phyloP scores from a whole-genome alignment of 345 rosid species.

The Eucalyptus sp. region DNA sequence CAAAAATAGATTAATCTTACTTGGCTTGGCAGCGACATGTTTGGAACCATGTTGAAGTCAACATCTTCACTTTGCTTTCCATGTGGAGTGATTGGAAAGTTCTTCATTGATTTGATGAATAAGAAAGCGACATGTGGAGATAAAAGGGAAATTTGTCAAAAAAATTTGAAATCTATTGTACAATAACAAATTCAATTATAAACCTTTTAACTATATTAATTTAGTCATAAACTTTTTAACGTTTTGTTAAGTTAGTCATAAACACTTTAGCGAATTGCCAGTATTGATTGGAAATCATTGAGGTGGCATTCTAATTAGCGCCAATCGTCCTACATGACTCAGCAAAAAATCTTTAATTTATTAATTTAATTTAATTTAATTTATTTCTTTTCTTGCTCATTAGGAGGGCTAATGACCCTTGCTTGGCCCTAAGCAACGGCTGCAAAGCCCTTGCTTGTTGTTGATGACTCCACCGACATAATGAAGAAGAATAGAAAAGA shows the following conservation, averaged over 20 bases:
- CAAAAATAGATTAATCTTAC: background rate
- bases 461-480: rapidly evolving
- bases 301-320: rapidly evolving
- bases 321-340: rapidly evolving
- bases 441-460: rapidly evolving
- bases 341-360: too few relatives aligned
- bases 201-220: rapidly evolving
- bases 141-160: rapidly evolving
- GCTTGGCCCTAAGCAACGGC: rapidly evolving
- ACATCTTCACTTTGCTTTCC: background rate
- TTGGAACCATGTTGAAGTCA: rapidly evolving
- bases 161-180: background rate
- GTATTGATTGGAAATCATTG: rapidly evolving
- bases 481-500: background rate
- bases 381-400: too few relatives aligned
- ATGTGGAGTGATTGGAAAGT: background rate
- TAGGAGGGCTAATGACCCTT: rapidly evolving
- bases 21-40: background rate
- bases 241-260: rapidly evolving
- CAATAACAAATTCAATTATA: too few relatives aligned
- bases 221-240: rapidly evolving
- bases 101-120: background rate
- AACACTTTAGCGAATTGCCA: too few relatives aligned
- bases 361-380: too few relatives aligned
- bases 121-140: background rate